Conservation (phyloP, 2,329 filamentous ascomycete species). For the Paecilomyces niveus region DNA sequence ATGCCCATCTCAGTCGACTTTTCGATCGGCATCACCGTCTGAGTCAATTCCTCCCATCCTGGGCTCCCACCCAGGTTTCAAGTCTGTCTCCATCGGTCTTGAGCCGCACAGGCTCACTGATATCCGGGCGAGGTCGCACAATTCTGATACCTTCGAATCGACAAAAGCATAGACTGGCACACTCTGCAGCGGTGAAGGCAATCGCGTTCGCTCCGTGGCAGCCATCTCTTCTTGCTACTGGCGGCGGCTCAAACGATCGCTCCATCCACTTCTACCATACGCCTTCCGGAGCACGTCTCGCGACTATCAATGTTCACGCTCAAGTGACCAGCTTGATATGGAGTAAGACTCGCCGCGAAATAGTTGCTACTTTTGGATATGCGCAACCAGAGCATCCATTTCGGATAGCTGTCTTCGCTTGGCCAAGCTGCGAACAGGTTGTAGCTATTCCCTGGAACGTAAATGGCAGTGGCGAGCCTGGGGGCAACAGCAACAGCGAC, state of each 20-base stretch:
- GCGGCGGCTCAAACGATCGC: constrained; percentile 88
- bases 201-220: constrained; percentile 97
- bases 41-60: constrained; percentile 20
- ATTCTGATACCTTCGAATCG: constrained; percentile 47
- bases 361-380: constrained; percentile 90
- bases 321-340: constrained; percentile 92
- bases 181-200: constrained; percentile 88
- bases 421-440: constrained; percentile 84
- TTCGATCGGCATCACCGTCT: constrained; percentile 16
- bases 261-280: constrained; percentile 96
- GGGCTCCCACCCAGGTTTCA: constrained; percentile 12
- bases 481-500: constrained; percentile 20
- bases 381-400: constrained; percentile 82
- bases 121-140: constrained; percentile 29
- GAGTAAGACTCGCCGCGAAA: constrained; percentile 78
- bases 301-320: constrained; percentile 84
- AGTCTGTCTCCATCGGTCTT: constrained; percentile 15
- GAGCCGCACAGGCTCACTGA: constrained; percentile 18
- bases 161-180: constrained; percentile 66
- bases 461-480: constrained; percentile 27
- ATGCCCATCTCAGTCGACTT: constrained; percentile 13
- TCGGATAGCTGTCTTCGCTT: constrained; percentile 86
- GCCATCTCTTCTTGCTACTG: constrained; percentile 75
- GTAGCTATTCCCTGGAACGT: constrained; percentile 78
- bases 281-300: constrained; percentile 71